phyloP scores from a whole-genome alignment of 2,329 filamentous ascomycete species.

The Xylaria sp. region DNA sequence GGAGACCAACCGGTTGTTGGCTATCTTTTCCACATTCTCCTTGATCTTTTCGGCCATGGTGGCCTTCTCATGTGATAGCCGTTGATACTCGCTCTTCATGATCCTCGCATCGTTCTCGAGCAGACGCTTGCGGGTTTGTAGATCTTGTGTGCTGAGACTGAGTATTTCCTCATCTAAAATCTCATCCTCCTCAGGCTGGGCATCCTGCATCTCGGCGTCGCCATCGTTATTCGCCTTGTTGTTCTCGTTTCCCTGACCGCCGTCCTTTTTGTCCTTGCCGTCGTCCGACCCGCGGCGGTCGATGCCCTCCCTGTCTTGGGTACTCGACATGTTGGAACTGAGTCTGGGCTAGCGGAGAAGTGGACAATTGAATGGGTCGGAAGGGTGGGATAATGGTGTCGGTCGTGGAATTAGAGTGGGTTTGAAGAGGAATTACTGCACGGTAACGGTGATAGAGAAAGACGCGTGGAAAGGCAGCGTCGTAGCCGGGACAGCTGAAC shows the following conservation, averaged over 20 bases:
- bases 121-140: constrained; percentile 87
- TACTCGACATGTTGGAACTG: constrained; percentile 48
- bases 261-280: constrained; percentile 65
- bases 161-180: constrained; percentile 94
- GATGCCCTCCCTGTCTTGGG: constrained; percentile 43
- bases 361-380: neutral
- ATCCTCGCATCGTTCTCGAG: constrained; percentile 98
- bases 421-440: neutral
- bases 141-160: constrained; percentile 92
- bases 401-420: neutral
- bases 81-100: constrained; percentile 97
- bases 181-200: constrained; percentile 78
- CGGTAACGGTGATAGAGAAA: constrained; percentile 10
- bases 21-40: constrained; percentile 98
- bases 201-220: constrained; percentile 93
- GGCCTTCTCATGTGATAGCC: constrained; percentile 92
- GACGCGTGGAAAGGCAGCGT: neutral
- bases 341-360: constrained; percentile 18
- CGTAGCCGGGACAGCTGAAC: neutral
- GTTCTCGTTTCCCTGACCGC: constrained; percentile 63
- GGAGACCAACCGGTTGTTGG: constrained; percentile 86
- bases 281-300: constrained; percentile 48
- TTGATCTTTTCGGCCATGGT: constrained; percentile 99
- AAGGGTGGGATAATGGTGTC: neutral
- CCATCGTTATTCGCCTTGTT: constrained; percentile 68